Evolutionary conservation across 768 basidiomycete species (phyloP).

Genomic region (Boletus bicolor): DNA sequence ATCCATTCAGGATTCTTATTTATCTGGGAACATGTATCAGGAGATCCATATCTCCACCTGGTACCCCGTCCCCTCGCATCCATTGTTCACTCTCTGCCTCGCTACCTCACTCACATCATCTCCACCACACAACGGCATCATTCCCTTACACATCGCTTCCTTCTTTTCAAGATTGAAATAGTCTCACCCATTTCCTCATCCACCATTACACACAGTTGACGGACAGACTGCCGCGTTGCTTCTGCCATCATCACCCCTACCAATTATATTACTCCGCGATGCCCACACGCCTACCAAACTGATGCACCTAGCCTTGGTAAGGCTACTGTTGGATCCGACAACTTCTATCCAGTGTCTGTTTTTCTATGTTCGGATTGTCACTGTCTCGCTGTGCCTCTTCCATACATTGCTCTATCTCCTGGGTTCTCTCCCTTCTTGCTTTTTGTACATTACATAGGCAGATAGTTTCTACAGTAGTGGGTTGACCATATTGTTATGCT

Average conservation of each 20-base stretch:
- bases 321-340: constrained; percentile 13
- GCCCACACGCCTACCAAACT: constrained; percentile 11
- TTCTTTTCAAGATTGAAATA: constrained; percentile 18
- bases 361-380: constrained; percentile 16
- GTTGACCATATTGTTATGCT: constrained; percentile 60
- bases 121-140: constrained; percentile 27
- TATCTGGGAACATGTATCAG: constrained; percentile 32
- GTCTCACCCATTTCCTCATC: constrained; percentile 9
- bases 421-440: constrained; percentile 21
- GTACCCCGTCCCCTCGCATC: constrained; percentile 28
- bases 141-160: constrained; percentile 22
- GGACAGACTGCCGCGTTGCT: constrained; percentile 19
- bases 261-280: constrained; percentile 15
- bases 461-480: constrained; percentile 50
- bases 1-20: constrained; percentile 33
- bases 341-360: constrained; percentile 16
- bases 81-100: constrained; percentile 15
- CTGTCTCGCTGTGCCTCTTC: constrained; percentile 12
- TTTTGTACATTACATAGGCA: constrained; percentile 42
- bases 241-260: constrained; percentile 9
- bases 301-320: constrained; percentile 4
- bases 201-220: constrained; percentile 19
- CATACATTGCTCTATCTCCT: constrained; percentile 25
- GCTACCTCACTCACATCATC: constrained; percentile 27
- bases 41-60: constrained; percentile 23